Evolutionary conservation across 352 stramenopile genomes (phyloP), one percentile per base, ranked within the genome.

Genomic region (Blastocystis sp.): DNA sequence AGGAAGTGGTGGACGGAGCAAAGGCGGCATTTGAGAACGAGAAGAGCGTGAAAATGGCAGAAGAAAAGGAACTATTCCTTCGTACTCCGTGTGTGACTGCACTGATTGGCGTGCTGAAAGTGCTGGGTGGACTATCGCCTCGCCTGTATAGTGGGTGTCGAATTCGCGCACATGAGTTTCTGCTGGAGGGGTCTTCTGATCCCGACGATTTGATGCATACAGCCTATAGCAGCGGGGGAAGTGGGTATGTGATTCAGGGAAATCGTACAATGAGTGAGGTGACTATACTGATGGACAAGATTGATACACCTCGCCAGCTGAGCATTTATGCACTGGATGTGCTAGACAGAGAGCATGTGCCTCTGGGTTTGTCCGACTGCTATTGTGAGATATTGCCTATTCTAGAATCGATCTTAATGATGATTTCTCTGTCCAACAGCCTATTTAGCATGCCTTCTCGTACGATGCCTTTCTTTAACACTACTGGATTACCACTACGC

Each of bases 111-210:
- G 78, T 89, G 55, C 62, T 69, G 37, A 50, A 56, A 9, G 78
- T 89, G 34, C 41, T 76, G 47, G 78, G 78, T 24, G 78, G 78
- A 18, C 78, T 79, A n/a, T 76, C 62, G 43, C 66, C 63, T 13
- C 78, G 56, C 56, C 43, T 89, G 3, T 89, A 89, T 43, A 73
- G 37, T 34, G 78, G 78, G 2, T 89, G 78, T n/a, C 53, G 78
- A 34, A 55, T 89, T 9, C 78, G 78, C 18, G n/a, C 53, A 30
- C 69, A 79, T 16, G 69, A 79, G n/a, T 30, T 43, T 16, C 20
- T 73, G 63, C 4, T 43, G 63, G 63, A 73, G 24, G 39, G 63
- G 24, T 47, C 9, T 37, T 6, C n/a, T 16, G 63, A 73, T 9
- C 9, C 24, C 1, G 39, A 41, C n/a, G 63, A 41, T 4, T 39